Evolutionary conservation across 2,329 filamentous ascomycete species (phyloP).

Genomic region (Aspergillus awamori): DNA sequence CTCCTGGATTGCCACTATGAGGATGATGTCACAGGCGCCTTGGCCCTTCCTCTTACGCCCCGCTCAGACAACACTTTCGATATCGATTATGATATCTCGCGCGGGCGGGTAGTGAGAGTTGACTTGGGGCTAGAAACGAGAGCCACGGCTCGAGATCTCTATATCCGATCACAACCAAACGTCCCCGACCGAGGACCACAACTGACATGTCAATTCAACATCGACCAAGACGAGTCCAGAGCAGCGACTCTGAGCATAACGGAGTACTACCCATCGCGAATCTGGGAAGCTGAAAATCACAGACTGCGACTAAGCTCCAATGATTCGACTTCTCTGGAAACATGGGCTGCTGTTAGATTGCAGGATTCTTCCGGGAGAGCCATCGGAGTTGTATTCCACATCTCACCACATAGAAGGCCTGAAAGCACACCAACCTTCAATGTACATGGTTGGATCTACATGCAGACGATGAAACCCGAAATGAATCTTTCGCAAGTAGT

Average conservation of each 20-base stretch:
- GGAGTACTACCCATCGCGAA: background rate
- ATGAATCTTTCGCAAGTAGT: background rate
- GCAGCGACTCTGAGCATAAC: background rate
- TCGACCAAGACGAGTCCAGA: background rate
- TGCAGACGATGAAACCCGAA: background rate
- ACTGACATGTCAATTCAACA: background rate
- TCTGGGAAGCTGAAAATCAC: background rate
- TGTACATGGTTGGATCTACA: background rate
- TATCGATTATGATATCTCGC: background rate
- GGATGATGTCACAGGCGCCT: background rate
- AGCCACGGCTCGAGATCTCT: background rate
- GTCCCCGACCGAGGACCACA: background rate
- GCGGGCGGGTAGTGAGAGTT: background rate
- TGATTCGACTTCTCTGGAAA: background rate
- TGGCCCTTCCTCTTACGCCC: background rate
- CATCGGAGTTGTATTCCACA: background rate
- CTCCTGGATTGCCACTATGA: background rate
- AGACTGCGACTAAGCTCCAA: background rate
- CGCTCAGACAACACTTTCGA: background rate
- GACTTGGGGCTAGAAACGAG: background rate
- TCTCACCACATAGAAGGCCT: background rate
- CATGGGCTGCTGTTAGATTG: background rate
- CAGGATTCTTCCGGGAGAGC: background rate
- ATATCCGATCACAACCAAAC: background rate
- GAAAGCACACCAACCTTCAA: background rate